Conservation (phyloP, 208 protist species). For the Acanthamoeba lenticulata region DNA sequence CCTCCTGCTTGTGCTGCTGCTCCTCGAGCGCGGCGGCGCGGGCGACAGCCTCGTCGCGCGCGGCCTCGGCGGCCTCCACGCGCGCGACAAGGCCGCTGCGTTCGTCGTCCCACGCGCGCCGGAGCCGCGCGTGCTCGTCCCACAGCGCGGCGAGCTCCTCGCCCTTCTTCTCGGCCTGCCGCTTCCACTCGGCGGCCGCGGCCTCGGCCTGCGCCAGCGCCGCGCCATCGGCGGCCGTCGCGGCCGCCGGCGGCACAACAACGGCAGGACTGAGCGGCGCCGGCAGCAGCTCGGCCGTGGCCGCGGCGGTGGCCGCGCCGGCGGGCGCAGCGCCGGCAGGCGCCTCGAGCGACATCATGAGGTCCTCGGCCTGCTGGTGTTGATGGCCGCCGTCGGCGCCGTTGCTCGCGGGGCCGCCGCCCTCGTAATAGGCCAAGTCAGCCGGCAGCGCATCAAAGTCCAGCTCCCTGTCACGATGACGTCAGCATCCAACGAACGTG, state of each 20-base stretch:
- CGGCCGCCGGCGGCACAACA: background rate
- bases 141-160: slow-evolving; percentile 35
- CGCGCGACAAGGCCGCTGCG: too few relatives aligned
- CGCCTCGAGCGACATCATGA: too few relatives aligned
- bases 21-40: background rate
- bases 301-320: too few relatives aligned
- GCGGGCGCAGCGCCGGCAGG: too few relatives aligned
- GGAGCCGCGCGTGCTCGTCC: background rate
- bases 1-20: background rate
- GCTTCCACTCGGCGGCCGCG: slow-evolving; percentile 61
- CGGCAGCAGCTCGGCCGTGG: background rate
- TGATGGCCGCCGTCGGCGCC: background rate
- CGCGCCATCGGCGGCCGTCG: background rate
- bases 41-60: background rate
- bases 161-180: slow-evolving; percentile 45
- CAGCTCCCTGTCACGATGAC: background rate
- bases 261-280: background rate
- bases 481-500: background rate
- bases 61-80: background rate
- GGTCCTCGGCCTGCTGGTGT: slow-evolving; percentile 36
- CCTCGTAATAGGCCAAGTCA: background rate
- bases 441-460: slow-evolving; percentile 51
- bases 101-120: background rate
- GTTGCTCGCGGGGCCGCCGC: background rate
- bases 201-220: too few relatives aligned